A percentile compares a stretch with the other conserved stretches of the same genome.
These are phyloP conservation scores for Neurospora pannonica DNA, from an alignment of 495 filamentous ascomycete genomes.

Conservation along the genomic window DNA sequence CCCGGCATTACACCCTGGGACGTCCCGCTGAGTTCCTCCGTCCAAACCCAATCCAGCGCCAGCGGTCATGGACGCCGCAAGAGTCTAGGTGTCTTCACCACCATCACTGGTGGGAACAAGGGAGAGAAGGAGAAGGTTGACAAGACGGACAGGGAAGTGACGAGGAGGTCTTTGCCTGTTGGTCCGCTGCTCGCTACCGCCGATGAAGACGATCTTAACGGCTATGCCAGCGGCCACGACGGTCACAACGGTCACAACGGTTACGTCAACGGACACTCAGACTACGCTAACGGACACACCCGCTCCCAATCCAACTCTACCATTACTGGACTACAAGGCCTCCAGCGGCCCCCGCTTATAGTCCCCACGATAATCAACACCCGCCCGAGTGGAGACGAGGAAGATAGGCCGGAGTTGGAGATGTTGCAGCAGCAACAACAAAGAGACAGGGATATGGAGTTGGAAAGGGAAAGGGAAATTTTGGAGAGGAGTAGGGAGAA, in stretches of 20 bases:
- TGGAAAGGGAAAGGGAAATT: not conserved
- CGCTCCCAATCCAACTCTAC: not conserved
- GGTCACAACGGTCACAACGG: not conserved
- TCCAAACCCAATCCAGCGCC: not conserved
- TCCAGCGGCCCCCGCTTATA: not conserved
- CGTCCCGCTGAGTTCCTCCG: not conserved
- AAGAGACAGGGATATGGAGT: too few species aligned
- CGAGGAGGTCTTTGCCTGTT: not conserved
- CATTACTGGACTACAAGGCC: not conserved
- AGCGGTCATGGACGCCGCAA: not conserved
- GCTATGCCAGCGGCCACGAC: constrained; percentile 1
- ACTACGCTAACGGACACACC: not conserved
- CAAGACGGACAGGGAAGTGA: not conserved
- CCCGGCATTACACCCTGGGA: constrained; percentile 13
- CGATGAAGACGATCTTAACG: not conserved
- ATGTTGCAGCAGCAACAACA: too few species aligned
- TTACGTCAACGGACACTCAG: not conserved
- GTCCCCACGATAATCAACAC: not conserved
- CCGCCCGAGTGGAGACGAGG: not conserved
- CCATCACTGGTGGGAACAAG: not conserved
- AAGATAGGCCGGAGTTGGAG: too few species aligned
- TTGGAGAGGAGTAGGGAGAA: not conserved
- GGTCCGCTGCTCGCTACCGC: not conserved
- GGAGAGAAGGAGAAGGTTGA: not conserved
- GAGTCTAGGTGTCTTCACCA: not conserved